phyloP scores from a whole-genome alignment of 805 yeast genomes.

The Yarrowia yakushimensis region DNA sequence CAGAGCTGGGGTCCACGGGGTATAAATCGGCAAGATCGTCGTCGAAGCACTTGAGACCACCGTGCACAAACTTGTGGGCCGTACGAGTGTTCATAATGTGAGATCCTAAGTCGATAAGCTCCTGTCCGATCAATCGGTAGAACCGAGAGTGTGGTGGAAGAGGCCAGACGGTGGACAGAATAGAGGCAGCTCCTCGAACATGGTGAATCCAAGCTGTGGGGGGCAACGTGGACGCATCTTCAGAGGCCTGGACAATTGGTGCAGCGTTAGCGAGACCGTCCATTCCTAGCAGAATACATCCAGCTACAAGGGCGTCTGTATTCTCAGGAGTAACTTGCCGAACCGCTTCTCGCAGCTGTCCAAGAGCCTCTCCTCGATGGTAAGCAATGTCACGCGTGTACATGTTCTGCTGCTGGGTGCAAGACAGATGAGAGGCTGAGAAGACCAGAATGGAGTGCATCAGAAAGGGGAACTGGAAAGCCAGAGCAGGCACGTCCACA shows the following conservation, averaged over 20 bases:
- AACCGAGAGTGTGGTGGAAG: slow-evolving; percentile 64
- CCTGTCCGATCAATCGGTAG: slow-evolving; percentile 74
- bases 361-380: slow-evolving; percentile 83
- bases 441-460: slow-evolving; percentile 92
- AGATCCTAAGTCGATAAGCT: slow-evolving; percentile 84
- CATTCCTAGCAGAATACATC: slow-evolving; percentile 84
- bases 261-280: slow-evolving; percentile 84
- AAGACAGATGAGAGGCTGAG: slow-evolving; percentile 84
- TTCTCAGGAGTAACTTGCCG: slow-evolving; percentile 77
- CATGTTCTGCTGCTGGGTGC: slow-evolving; percentile 51
- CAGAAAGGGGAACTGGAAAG: slow-evolving; percentile 81
- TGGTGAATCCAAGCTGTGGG: slow-evolving; percentile 97
- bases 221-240: slow-evolving; percentile 56
- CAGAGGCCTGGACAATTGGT: slow-evolving; percentile 47
- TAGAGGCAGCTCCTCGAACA: slow-evolving; percentile 95
- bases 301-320: slow-evolving; percentile 83
- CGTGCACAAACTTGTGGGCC: slow-evolving; percentile 13
- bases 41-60: slow-evolving; percentile 61
- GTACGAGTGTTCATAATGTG: slow-evolving; percentile 19
- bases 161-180: slow-evolving; percentile 95
- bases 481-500: slow-evolving; percentile 79
- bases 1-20: slow-evolving; percentile 79
- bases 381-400: slow-evolving; percentile 44
- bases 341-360: slow-evolving; percentile 80
- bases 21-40: slow-evolving; percentile 78